A percentile compares a stretch with the other conserved stretches of the same genome.
These are phyloP conservation scores for Ogataea methanolica DNA, from an alignment of 805 yeast genomes.

Conservation along the genomic window DNA sequence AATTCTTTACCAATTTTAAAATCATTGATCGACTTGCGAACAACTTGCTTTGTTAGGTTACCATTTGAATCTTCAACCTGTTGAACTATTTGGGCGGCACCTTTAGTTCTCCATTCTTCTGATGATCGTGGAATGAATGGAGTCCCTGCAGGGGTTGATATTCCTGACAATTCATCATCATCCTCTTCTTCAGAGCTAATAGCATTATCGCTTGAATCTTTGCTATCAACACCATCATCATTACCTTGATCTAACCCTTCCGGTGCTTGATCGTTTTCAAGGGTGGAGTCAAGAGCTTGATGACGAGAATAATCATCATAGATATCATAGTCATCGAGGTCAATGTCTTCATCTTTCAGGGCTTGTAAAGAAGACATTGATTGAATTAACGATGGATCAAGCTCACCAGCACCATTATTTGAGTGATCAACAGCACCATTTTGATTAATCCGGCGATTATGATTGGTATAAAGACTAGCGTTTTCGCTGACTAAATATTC, in stretches of 20 bases:
- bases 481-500: constrained; percentile 19
- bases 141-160: not conserved
- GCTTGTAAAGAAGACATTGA: constrained; percentile 2
- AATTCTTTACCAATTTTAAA: constrained; percentile 81
- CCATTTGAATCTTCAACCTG: constrained; percentile 43
- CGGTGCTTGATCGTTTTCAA: not conserved
- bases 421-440: not conserved
- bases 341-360: not conserved
- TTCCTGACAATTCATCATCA: constrained; percentile 2
- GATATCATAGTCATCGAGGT: not conserved
- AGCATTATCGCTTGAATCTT: not conserved
- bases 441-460: not conserved
- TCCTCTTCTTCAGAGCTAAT: not conserved
- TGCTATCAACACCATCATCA: not conserved
- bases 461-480: not conserved
- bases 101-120: constrained; percentile 51
- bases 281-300: not conserved
- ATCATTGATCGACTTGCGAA: constrained; percentile 63
- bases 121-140: constrained; percentile 13
- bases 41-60: constrained; percentile 45
- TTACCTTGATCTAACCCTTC: no score
- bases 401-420: not conserved
- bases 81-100: constrained; percentile 54
- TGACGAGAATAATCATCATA: no score
- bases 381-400: not conserved